Percentiles rank a stretch among this genome's conserved stretches.
Conservation (phyloP, 306 rosid species). For the Quercus mongolica region DNA sequence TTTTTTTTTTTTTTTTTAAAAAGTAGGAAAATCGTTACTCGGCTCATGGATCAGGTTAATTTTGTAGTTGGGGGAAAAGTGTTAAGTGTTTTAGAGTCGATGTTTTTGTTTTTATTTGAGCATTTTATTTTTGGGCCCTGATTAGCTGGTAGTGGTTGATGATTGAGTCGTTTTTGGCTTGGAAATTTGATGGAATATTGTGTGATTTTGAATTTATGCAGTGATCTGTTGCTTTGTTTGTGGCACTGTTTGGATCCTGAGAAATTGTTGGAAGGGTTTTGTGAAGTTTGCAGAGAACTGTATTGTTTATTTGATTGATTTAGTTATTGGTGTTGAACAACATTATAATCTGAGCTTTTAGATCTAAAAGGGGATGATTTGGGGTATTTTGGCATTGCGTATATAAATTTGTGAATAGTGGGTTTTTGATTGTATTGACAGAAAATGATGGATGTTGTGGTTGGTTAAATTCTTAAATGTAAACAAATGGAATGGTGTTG, state of each 20-base stretch:
- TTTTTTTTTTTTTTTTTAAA: background rate
- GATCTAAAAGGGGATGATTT: background rate
- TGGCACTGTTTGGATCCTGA: background rate
- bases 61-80: background rate
- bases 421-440: background rate
- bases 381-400: background rate
- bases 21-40: background rate
- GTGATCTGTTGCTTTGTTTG: background rate
- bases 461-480: background rate
- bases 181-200: background rate
- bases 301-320: background rate
- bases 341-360: background rate
- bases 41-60: background rate
- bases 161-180: background rate
- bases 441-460: background rate
- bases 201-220: background rate
- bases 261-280: background rate
- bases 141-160: background rate
- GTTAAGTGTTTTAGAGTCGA: no score
- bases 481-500: background rate
- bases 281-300: background rate
- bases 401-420: background rate
- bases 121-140: no score
- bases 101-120: no score
- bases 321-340: background rate